Percentiles rank a stretch among this genome's conserved stretches.
These are phyloP conservation scores for Penicillium oxalicum DNA, from an alignment of 2,329 filamentous ascomycete species.

Conservation along the genomic window DNA sequence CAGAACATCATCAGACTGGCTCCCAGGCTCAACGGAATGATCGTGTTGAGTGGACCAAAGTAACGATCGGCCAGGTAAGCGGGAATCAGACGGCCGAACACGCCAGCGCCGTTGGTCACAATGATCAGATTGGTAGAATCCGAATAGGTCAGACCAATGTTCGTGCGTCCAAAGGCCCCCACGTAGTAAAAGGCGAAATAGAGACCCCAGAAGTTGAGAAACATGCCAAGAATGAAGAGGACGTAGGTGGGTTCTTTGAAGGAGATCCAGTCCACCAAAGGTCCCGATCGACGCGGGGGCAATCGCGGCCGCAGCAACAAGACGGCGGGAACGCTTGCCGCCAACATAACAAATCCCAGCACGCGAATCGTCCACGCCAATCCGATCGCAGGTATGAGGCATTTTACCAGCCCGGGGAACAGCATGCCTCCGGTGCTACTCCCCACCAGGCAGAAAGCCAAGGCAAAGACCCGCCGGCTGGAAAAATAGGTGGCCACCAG, in stretches of 20 bases:
- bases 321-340: conserved; percentile 7
- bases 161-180: conserved; percentile 44
- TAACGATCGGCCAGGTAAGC: conserved; percentile 50
- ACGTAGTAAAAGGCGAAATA: conserved; percentile 57
- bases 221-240: conserved; percentile 17
- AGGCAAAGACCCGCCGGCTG: conserved; percentile 1
- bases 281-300: conserved; percentile 4
- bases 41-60: conserved; percentile 52
- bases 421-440: conserved; percentile 5
- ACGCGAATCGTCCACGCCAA: conserved; percentile 7
- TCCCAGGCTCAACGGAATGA: conserved; percentile 47
- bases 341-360: conserved; percentile 34
- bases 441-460: conserved; percentile 1
- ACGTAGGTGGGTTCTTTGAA: conserved; percentile 35
- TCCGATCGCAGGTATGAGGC: conserved; percentile 2
- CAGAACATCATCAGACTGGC: conserved; percentile 48
- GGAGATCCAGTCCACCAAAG: conserved; percentile 8
- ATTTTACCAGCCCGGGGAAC: conserved; percentile 6
- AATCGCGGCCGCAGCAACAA: conserved; percentile 7
- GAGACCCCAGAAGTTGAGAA: conserved; percentile 15
- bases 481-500: conserved; percentile 13
- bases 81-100: conserved; percentile 50
- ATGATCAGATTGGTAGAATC: conserved; percentile 52
- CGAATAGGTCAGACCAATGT: conserved; percentile 33
- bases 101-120: conserved; percentile 52